Base-by-base conservation (phyloP, 768 basidiomycete species). In the Baorangia bicolor region DNA sequence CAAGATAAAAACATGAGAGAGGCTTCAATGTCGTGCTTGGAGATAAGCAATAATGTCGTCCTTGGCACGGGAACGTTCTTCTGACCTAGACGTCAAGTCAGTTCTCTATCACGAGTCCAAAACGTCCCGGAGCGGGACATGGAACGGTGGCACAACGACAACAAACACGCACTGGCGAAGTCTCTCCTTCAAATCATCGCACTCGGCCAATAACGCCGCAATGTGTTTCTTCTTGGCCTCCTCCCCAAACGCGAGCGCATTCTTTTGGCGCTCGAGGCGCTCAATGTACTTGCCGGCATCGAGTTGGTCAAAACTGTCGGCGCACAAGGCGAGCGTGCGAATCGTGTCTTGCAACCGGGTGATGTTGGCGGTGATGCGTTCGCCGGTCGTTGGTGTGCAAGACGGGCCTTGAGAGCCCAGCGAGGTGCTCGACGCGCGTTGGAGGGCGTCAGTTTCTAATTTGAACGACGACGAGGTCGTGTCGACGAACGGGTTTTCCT, bases 201-300 rank as follows among this genome's bases (percentile, higher is more conserved):
- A n/a, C 18, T 66, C 61, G 7, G 39, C 44, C 23, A n/a, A 30
- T 34, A 69, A 10, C 12, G n/a, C n/a, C 5, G 37, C 51, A 2
- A 70, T 64, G 1, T 21, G 41, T 27, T 40, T 63, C 31, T 64
- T 64, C 57, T 78, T 79, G 5, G 64, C 65, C 4, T 64, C 62
- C 14, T 71, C 73, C 25, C 73, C 69, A 41, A 73, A 69, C 41
- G 71, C 71, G 44, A 74, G 65, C 21, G 77, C 75, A 10, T 60
- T 59, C 11, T 67, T 57, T 51, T 73, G 74, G 35, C 75, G 69
- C 56, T 81, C 77, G 35, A 81, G 69, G 49, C 69, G 72, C 33
- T 56, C 56, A 39, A 80, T 65, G 46, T 76, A 73, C 10, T 66
- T 63, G 39, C 58, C 52, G 0, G 73, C 37, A 14, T 41, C 48